Evolutionary conservation across 1,284 basidiomycete genomes (phyloP).

Genomic region (Pterula multifida): DNA sequence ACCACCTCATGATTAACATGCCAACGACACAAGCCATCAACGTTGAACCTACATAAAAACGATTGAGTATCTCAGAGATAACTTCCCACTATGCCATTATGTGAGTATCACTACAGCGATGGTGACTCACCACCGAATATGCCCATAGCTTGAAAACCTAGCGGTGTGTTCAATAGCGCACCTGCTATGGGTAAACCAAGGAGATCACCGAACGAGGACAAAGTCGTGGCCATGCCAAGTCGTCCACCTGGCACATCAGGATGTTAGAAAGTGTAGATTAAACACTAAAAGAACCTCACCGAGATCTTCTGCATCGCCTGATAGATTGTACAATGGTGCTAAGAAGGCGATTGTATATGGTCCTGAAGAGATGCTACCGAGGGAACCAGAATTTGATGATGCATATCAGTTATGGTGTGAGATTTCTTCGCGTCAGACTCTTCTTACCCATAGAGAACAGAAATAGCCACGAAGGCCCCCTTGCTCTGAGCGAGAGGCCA

Average conservation of each 20-base stretch:
- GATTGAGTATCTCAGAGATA: no score
- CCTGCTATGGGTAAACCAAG: background rate
- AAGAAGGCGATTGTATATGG: background rate
- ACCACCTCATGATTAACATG: background rate
- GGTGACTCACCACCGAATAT: background rate
- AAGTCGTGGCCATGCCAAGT: background rate
- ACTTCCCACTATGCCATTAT: no score
- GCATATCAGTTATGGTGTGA: no score
- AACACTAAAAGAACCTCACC: background rate
- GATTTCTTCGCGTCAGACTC: no score
- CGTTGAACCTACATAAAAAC: background rate
- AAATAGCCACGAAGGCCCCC: conserved; percentile 11
- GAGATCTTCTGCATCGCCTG: background rate
- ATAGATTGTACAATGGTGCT: background rate
- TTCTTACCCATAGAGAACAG: conserved; percentile 14
- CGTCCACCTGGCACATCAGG: background rate
- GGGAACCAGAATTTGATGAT: background rate
- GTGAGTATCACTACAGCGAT: background rate
- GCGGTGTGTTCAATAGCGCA: background rate
- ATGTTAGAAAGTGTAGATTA: background rate
- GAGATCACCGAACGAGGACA: background rate
- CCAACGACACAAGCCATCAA: background rate
- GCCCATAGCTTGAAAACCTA: background rate
- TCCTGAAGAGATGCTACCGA: background rate
- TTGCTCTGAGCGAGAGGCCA: conserved; percentile 14